Evolutionary conservation across 1,139 yeast genomes (phyloP).

Genomic region (Diutina siamensis): DNA sequence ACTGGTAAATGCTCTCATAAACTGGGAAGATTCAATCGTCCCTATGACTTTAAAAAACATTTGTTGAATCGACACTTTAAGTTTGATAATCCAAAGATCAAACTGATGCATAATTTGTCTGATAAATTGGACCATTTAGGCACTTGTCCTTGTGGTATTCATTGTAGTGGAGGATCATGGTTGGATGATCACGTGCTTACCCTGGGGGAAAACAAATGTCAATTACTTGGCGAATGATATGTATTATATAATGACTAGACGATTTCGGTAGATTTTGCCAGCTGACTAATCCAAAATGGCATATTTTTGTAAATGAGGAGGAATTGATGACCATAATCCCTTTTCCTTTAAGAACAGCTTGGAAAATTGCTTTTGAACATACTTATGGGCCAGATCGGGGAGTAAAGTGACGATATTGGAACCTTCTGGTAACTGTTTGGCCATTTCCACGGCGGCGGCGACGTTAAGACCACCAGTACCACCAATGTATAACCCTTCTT

Average conservation of each 20-base stretch:
- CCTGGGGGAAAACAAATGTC: background rate
- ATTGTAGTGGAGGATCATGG: conserved; percentile 45
- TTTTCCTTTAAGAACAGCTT: conserved; percentile 66
- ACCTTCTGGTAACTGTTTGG: conserved; percentile 65
- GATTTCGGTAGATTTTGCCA: too few relatives aligned
- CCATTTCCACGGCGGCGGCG: conserved; percentile 68
- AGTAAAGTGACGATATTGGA: conserved; percentile 75
- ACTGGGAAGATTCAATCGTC: conserved; percentile 48
- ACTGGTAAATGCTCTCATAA: conserved; percentile 45
- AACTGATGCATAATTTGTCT: conserved; percentile 38
- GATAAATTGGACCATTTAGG: conserved; percentile 46
- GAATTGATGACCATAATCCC: conserved; percentile 53
- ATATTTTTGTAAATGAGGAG: conserved; percentile 61
- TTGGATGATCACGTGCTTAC: conserved; percentile 42
- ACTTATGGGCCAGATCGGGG: conserved; percentile 84
- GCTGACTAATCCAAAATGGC: conserved; percentile 23
- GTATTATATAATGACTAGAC: background rate
- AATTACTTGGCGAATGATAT: background rate
- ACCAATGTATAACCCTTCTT: conserved; percentile 86
- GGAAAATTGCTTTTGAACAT: conserved; percentile 70
- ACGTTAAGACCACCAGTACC: conserved; percentile 80
- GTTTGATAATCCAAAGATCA: conserved; percentile 39
- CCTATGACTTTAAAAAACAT: conserved; percentile 61
- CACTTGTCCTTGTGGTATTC: conserved; percentile 44
- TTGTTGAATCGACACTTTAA: conserved; percentile 49